phyloP scores from a whole-genome alignment of 495 filamentous ascomycete genomes.

The Aspergillus wentii region DNA sequence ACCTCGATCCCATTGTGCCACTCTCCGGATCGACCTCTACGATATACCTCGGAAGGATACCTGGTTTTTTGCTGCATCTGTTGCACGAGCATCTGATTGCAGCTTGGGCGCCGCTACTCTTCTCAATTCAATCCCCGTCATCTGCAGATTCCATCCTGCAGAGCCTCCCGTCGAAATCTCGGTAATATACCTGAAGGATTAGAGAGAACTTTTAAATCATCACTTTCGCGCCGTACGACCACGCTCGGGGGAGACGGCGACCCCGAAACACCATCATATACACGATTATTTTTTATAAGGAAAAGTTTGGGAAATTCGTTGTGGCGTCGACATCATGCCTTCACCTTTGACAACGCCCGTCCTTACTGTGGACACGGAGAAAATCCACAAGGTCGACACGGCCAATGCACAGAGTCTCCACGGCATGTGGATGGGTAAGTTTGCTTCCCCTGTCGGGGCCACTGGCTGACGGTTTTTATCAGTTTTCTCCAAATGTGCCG shows the following conservation, averaged over 20 bases:
- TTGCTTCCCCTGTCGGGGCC: not conserved
- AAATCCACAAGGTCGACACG: slow-evolving; percentile 92
- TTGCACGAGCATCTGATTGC: slow-evolving; percentile 11
- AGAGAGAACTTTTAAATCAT: slow-evolving; percentile 17
- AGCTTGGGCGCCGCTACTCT: slow-evolving; percentile 1
- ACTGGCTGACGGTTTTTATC: slow-evolving; percentile 2
- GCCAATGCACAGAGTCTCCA: slow-evolving; percentile 88
- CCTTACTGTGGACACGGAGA: slow-evolving; percentile 76
- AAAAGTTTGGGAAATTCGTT: slow-evolving; percentile 6
- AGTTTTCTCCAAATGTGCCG: slow-evolving; percentile 95
- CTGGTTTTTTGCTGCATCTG: slow-evolving; percentile 2
- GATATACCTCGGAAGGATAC: not conserved
- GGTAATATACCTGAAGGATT: slow-evolving; percentile 9
- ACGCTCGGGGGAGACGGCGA: slow-evolving; percentile 49
- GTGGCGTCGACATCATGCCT: slow-evolving; percentile 47
- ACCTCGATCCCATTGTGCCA: not conserved
- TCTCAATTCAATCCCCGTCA: not conserved
- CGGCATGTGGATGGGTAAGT: slow-evolving; percentile 96
- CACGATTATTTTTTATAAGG: slow-evolving; percentile 2
- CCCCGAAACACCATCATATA: slow-evolving; percentile 40
- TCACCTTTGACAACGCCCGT: slow-evolving; percentile 63
- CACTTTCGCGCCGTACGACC: slow-evolving; percentile 45
- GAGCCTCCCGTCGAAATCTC: slow-evolving; percentile 12
- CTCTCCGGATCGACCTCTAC: not conserved
- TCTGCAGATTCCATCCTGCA: slow-evolving; percentile 2